These are phyloP conservation scores for Podaxis rugospora DNA, from an alignment of 768 basidiomycete genomes.

Conservation along the genomic window DNA sequence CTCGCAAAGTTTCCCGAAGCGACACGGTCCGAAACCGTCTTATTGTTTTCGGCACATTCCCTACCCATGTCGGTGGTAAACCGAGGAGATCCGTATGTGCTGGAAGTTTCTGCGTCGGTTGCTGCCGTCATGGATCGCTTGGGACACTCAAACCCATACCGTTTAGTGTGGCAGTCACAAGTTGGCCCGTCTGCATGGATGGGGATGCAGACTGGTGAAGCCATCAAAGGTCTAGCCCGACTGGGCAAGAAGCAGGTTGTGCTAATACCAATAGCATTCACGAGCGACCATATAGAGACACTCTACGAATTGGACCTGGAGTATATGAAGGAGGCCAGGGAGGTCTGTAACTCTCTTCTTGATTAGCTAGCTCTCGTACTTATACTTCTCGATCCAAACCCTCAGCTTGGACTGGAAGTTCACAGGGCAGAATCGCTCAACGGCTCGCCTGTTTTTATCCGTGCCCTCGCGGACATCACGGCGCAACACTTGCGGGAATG, in stretches of 20 bases:
- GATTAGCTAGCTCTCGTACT: constrained; percentile 17
- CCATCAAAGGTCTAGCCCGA: constrained; percentile 81
- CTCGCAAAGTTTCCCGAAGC: constrained; percentile 74
- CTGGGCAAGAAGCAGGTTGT: constrained; percentile 74
- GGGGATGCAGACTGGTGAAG: constrained; percentile 92
- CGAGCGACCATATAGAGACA: constrained; percentile 98
- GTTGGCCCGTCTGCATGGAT: constrained; percentile 98
- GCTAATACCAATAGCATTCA: constrained; percentile 95
- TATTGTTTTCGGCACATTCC: constrained; percentile 97
- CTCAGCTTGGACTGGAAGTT: constrained; percentile 86
- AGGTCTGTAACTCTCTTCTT: constrained; percentile 48
- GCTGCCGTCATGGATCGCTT: constrained; percentile 90
- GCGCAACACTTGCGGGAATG: constrained; percentile 71
- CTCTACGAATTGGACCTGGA: constrained; percentile 95
- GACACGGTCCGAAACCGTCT: constrained; percentile 66
- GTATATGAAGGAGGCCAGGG: constrained; percentile 84
- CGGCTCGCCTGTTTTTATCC: constrained; percentile 92
- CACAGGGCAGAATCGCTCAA: constrained; percentile 89
- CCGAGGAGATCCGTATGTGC: constrained; percentile 95
- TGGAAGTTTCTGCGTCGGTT: constrained; percentile 94
- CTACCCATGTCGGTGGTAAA: constrained; percentile 98
- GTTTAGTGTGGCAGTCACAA: constrained; percentile 96
- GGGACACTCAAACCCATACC: constrained; percentile 76
- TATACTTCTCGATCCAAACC: constrained; percentile 9
- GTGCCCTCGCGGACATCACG: constrained; percentile 90